Evolutionary conservation across 2,329 filamentous ascomycete species (phyloP).

Genomic region (Dryadomyces quercivorus): DNA sequence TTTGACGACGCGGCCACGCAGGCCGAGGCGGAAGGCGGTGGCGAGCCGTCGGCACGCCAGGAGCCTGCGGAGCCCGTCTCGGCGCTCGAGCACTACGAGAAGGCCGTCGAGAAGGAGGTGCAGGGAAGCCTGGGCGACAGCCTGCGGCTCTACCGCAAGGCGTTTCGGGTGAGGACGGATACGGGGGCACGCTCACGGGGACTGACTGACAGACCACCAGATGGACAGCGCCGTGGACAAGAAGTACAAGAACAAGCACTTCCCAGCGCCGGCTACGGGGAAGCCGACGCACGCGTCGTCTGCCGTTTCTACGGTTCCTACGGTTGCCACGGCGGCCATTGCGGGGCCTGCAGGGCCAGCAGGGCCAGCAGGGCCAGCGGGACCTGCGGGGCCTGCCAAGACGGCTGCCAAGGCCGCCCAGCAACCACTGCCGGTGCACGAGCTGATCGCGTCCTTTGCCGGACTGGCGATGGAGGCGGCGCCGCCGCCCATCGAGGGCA

Average conservation of each 20-base stretch:
- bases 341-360: not conserved
- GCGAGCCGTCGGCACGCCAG: not conserved
- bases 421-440: constrained; percentile 41
- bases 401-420: constrained; percentile 45
- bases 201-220: constrained; percentile 27
- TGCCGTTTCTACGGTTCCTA: constrained; percentile 19
- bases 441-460: constrained; percentile 69
- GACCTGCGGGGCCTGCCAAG: constrained; percentile 11
- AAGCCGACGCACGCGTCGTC: constrained; percentile 20
- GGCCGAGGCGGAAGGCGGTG: constrained; percentile 12
- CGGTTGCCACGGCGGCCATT: no score
- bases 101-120: constrained; percentile 77
- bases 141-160: constrained; percentile 74
- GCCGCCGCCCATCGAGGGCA: constrained; percentile 58
- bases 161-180: constrained; percentile 55
- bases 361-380: no score
- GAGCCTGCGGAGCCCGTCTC: constrained; percentile 43
- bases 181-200: not conserved
- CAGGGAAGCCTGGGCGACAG: constrained; percentile 83
- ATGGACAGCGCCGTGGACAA: constrained; percentile 78
- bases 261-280: constrained; percentile 52
- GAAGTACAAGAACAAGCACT: constrained; percentile 83
- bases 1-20: constrained; percentile 21
- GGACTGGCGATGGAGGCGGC: constrained; percentile 54
- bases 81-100: constrained; percentile 86